A percentile compares a stretch with the other conserved stretches of the same genome.
Conservation (phyloP, 1,284 basidiomycete genomes). For the Ustilago trichophora region DNA sequence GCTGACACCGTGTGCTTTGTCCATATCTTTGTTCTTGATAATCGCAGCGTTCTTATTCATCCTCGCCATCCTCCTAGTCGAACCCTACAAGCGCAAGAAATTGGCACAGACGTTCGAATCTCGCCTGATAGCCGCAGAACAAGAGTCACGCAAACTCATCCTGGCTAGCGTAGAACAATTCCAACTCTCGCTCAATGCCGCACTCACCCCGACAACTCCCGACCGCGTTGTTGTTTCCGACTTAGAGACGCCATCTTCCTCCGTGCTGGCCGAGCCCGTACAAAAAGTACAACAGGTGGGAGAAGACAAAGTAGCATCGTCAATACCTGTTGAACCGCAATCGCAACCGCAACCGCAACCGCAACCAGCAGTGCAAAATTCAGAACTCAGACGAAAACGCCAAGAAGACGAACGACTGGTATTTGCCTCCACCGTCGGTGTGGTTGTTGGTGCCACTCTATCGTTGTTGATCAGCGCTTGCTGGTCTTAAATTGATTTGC, state of each 20-base stretch:
- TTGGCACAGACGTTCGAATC: constrained; percentile 62
- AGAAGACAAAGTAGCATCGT: too few species aligned
- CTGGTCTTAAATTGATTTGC: constrained; percentile 27
- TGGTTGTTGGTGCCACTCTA: constrained; percentile 34
- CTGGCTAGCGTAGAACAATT: constrained; percentile 37
- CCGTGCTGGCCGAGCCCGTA: too few species aligned
- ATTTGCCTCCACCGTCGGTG: constrained; percentile 40
- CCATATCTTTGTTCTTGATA: too few species aligned
- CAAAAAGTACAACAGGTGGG: too few species aligned
- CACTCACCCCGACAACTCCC: too few species aligned
- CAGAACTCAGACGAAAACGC: too few species aligned
- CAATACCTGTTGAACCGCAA: too few species aligned
- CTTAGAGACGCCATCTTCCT: too few species aligned
- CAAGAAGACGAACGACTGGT: constrained; percentile 34
- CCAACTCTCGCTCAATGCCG: constrained; percentile 19
- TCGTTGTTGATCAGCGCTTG: constrained; percentile 40
- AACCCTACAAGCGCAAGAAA: constrained; percentile 63
- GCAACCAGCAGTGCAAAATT: too few species aligned
- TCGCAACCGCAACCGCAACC: too few species aligned
- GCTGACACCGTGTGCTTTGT: too few species aligned
- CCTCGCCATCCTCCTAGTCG: constrained; percentile 60
- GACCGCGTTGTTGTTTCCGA: too few species aligned
- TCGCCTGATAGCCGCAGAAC: constrained; percentile 53
- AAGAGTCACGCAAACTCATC: constrained; percentile 34
- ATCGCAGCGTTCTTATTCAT: constrained; percentile 62